Evolutionary conservation across 2,329 filamentous ascomycete genomes (phyloP).

Genomic region (Metarhizium anisopliae): DNA sequence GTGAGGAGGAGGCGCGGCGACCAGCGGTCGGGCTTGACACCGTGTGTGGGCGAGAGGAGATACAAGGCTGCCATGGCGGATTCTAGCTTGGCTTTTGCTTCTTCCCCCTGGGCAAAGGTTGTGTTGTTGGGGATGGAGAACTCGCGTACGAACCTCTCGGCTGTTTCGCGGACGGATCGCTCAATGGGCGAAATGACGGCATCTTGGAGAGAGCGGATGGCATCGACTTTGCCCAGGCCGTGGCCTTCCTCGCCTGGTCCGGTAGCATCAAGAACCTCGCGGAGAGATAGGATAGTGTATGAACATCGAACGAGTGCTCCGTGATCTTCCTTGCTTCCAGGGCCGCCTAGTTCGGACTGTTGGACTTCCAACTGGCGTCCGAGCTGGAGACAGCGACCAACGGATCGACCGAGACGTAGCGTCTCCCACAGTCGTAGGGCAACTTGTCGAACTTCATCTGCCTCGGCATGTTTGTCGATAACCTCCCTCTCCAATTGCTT

Average conservation of each 20-base stretch:
- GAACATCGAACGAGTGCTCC: slow-evolving; percentile 73
- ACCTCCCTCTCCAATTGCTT: slow-evolving; percentile 80
- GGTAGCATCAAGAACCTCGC: slow-evolving; percentile 62
- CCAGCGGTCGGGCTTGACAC: slow-evolving; percentile 44
- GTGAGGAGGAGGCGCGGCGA: slow-evolving; percentile 65
- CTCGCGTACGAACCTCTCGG: slow-evolving; percentile 73
- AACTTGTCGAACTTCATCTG: slow-evolving; percentile 71
- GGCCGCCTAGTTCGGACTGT: slow-evolving; percentile 51
- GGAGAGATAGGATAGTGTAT: slow-evolving; percentile 66
- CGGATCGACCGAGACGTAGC: slow-evolving; percentile 64
- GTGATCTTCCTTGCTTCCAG: slow-evolving; percentile 58
- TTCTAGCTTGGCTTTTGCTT: slow-evolving; percentile 62
- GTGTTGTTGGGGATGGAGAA: slow-evolving; percentile 58
- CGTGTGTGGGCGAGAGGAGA: slow-evolving; percentile 62
- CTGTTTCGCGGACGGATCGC: slow-evolving; percentile 59
- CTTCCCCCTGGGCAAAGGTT: slow-evolving; percentile 60
- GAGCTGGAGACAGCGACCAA: slow-evolving; percentile 70
- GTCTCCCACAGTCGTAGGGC: slow-evolving; percentile 75
- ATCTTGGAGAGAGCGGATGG: slow-evolving; percentile 61
- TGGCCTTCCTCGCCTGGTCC: slow-evolving; percentile 65
- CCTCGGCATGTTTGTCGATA: slow-evolving; percentile 72
- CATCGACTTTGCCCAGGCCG: slow-evolving; percentile 64
- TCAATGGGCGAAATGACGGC: slow-evolving; percentile 65
- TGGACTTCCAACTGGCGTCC: slow-evolving; percentile 84
- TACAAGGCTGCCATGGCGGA: slow-evolving; percentile 73